Base-by-base conservation (phyloP, 2,329 filamentous ascomycete genomes). In the Chrysosporium keratinophilum region DNA sequence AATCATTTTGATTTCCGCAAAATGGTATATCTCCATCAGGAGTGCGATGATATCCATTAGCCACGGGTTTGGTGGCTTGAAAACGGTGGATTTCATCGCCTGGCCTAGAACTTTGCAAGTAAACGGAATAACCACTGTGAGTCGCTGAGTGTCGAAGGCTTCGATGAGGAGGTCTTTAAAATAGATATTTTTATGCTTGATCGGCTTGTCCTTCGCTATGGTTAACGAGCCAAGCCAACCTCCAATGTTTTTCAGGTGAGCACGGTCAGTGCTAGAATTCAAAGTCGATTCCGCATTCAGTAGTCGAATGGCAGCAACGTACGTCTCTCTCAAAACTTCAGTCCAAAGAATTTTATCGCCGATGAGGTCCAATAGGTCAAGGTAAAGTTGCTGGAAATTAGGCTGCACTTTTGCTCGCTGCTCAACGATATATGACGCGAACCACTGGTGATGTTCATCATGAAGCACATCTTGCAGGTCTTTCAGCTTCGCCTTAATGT, bases 351-450 rank as follows among this genome's bases (percentile, higher is more conserved):
- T 72, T 64, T 81, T 85, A 66, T 93, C 83, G 60, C 87, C 81
- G 61, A 97, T 88, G 34, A 89, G 80, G 54, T 85, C 85, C 56
- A 98, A 79, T 50, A 98, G 79, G 62, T 95, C 87, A 48, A 97
- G 79, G 66, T 98, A 98, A 19, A 98, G 81, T 56, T 86, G 80
- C 62, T 98, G 93, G 65, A 94, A 97, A 68, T 98, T 98, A 5
- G 91, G 90, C 67, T 98, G 91, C 76, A 95, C 84, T 71, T 96
- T 97, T 33, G 91, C 94, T 44, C 94, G 88, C 67, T 96, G 88
- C 65, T 96, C 91, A 2, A 98, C 93, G 9, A 98, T 77, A 64
- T 97, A 95, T 46, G 83, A 84, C 5, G 94, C 93, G 65, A 98
- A 98, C 93, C 93, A 98, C 65, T 94, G 88, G 63, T 94, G 87